Base-by-base conservation (phyloP, 306 rosid genomes). In the Lagenaria siceraria region DNA sequence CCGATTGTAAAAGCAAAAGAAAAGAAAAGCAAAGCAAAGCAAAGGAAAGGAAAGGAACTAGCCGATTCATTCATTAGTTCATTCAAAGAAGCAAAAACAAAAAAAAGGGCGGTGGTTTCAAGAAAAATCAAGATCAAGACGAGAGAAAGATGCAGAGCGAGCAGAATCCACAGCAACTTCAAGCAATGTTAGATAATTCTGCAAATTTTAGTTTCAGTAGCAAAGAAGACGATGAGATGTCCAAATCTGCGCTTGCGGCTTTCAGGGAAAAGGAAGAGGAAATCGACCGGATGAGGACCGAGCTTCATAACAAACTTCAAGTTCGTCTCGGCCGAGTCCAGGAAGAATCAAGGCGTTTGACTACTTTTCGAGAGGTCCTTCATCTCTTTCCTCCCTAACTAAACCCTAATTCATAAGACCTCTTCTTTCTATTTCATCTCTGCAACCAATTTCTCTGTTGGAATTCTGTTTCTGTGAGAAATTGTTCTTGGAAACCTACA, bases 141-240 rank as follows among this genome's bases (percentile, higher is more conserved):
- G 10, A 62, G 69, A 31, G 12, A 31, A 60, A 61, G 74, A 82
- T 75, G 81, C 82, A 43, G 58, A 73, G 18, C 91, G 83, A 69
- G 3, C 46, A 33, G 25, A 14, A 49, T 15, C 27, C n/a, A 1
- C 59, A 72, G 27, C 77, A 72, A 87, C 87, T 51, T 21, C 87
- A 69, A 81, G 52, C 89, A 81, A 86, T 85, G 68, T 87, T 88
- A 12, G 93, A 89, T 80, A 95, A 81, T 87, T 73, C 97, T 0
- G 97, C 90, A 13, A 92, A 87, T 73, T 79, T 95, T 1, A 95
- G 99, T 88, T 95, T 95, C 88, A 95, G 87, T 82, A 95, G 99
- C 0, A 90, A 88, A 80, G 98, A 94, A 80, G 98, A 94, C 75
- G 98, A 94, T 46, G 97, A 94, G 83, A 90, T 94, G 95, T 94